Base-by-base conservation (phyloP, 768 basidiomycete genomes). In the Auriscalpium microsporum region DNA sequence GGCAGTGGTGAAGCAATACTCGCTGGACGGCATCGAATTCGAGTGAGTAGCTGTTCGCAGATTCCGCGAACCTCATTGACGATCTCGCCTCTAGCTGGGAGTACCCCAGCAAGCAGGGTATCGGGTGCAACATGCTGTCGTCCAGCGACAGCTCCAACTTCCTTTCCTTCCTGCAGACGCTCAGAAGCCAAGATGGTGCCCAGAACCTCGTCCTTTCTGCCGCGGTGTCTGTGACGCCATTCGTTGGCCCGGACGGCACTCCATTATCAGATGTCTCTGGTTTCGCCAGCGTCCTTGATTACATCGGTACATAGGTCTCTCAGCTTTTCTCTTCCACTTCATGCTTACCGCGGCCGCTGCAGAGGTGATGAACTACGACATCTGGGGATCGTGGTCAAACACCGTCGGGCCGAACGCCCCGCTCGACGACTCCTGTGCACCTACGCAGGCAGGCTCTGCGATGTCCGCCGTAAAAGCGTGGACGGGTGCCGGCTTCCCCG, bases 331-430 rank as follows among this genome's bases (percentile, higher is more conserved):
- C 10, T 28, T 10, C 40, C 11, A 14, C 4, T 13, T 10, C 19
- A 5, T 5, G 3, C 10, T 47, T 53, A 16, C 47, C 48, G 14
- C 8, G 21, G 34, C 28, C 2, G 1, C 10, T 17, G 11, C 42
- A 62, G 61, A 62, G 36, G 71, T 86, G 44, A 88, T 88, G 86
- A 81, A 81, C 66, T 88, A 87, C 67, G 86, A 87, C 62, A 68
- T 86, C 53, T 77, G 71, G 62, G 81, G 82, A 10, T 71, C 75
- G 11, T 78, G 77, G 66, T 74, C 76, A 45, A 65, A 72, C 56
- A 65, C 82, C 58, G 76, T 80, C 53, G 93, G 93, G 2, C 83
- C 95, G n/a, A 92, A 91, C 67, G 86, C 95, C 4, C 93, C 94
- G 10, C 75, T 96, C 48, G 73, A 83, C 55, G 86, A 96, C 70